Percentiles rank a stretch among this genome's conserved stretches.
These are phyloP conservation scores for Aspergillus pseudoviridinutans DNA, from an alignment of 2,329 filamentous ascomycete species.

Conservation along the genomic window DNA sequence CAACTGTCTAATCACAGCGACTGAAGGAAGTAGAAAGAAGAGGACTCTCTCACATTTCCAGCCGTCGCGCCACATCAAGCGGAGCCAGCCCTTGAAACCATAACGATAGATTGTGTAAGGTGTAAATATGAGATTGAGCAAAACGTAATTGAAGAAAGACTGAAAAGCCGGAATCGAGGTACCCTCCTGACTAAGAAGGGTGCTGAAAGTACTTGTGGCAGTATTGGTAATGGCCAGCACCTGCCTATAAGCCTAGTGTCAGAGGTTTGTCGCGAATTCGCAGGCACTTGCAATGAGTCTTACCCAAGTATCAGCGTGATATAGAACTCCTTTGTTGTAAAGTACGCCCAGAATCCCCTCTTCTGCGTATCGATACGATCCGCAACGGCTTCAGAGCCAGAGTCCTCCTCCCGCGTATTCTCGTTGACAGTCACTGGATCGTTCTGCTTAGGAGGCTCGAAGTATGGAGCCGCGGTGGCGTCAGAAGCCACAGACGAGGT, in stretches of 20 bases:
- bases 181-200: constrained; percentile 62
- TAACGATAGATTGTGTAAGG: constrained; percentile 74
- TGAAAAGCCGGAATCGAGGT: constrained; percentile 93
- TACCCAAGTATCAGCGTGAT: constrained; percentile 71
- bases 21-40: not conserved
- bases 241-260: constrained; percentile 51
- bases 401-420: constrained; percentile 12
- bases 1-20: not conserved
- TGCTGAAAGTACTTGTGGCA: constrained; percentile 84
- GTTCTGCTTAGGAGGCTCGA: constrained; percentile 14
- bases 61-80: constrained; percentile 64
- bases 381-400: constrained; percentile 22
- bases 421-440: constrained; percentile 14
- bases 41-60: constrained; percentile 65
- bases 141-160: constrained; percentile 88
- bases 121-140: constrained; percentile 79
- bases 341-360: constrained; percentile 61
- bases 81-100: constrained; percentile 66
- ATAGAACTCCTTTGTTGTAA: constrained; percentile 85
- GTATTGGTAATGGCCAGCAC: constrained; percentile 86
- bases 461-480: constrained; percentile 5
- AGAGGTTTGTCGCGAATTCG: not conserved
- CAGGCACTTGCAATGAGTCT: constrained; percentile 17
- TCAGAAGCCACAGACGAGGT: constrained; percentile 10
- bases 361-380: constrained; percentile 41